Conservation (phyloP, 805 yeast species). For the Kluyveromyces dobzhanskii region DNA sequence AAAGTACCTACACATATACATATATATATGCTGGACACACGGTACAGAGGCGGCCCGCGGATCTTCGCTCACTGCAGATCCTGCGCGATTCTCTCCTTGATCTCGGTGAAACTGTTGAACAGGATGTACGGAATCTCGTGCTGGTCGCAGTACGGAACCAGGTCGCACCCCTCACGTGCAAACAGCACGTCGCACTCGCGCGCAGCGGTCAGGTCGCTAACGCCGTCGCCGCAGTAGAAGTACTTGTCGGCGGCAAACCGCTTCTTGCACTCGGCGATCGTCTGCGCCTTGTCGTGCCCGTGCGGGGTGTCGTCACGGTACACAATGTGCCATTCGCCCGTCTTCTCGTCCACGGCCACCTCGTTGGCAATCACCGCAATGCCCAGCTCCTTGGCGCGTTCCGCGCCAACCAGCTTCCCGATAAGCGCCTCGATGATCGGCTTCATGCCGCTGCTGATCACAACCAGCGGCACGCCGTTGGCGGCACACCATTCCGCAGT, state of each 20-base stretch:
- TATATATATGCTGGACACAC: no score
- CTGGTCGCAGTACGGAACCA: conserved; percentile 72
- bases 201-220: conserved; percentile 90
- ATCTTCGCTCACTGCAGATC: no score
- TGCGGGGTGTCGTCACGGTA: conserved; percentile 79
- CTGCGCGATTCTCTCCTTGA: conserved; percentile 41
- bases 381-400: conserved; percentile 45
- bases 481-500: conserved; percentile 73
- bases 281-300: conserved; percentile 91
- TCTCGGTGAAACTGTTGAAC: conserved; percentile 62
- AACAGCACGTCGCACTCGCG: conserved; percentile 88
- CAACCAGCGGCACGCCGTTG: conserved; percentile 71
- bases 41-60: no score
- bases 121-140: conserved; percentile 64
- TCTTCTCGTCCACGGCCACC: conserved; percentile 41
- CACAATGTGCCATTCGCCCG: conserved; percentile 71
- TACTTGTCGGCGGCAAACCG: conserved; percentile 32
- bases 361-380: conserved; percentile 80
- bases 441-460: conserved; percentile 89
- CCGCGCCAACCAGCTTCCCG: conserved; percentile 64
- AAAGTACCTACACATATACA: no score
- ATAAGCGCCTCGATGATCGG: conserved; percentile 81
- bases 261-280: conserved; percentile 45
- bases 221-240: conserved; percentile 97
- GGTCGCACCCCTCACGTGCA: conserved; percentile 88